Base-by-base conservation (phyloP, 2,329 filamentous ascomycete species). In the Davidsoniella eucalypti region DNA sequence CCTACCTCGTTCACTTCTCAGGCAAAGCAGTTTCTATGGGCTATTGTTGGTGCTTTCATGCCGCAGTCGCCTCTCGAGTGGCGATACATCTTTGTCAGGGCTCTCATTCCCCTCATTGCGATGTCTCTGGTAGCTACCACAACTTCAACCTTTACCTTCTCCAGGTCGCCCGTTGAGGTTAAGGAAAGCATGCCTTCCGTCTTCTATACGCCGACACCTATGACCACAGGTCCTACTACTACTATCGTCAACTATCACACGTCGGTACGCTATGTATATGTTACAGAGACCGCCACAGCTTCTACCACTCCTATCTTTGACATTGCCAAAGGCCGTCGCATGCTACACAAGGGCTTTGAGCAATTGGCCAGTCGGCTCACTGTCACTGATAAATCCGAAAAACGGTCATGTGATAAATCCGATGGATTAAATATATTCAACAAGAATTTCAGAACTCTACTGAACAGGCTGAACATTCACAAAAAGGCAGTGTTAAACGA, bases 191-290 rank as follows among this genome's bases (percentile, higher is more conserved):
- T 8, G 14, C 29, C 29, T 33, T 33, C 29, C 29, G 3, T 33
- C 29, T 33, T 33, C 9, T 33, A 33, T 12, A 33, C 29, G 29
- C 29, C 29, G 29, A 9, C 29, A 33, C 29, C 29, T 12, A 33
- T 33, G 12, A 43, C 18, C 5, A n/a, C 25, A 3, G 18, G 41
- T 21, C n/a, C 41, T 43, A 52, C 50, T 25, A 52, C 50, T 18
- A 52, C 50, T 4, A 42, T 52, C 38, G 50, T 52, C 26, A 47
- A 48, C 16, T 52, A 52, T 44, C 44, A 52, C 26, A 52, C 50
- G 7, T 52, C 50, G 5, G 45, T 48, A 14, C 38, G 41, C 26
- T 52, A 47, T 23, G 41, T 52, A 23, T 52, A 52, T 21, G 43
- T 51, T n/a, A 51, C 49, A 14, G 40, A 45, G 17, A 51, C 49